phyloP scores from a whole-genome alignment of 1,139 yeast species.

The Saccharomyces hybrid region DNA sequence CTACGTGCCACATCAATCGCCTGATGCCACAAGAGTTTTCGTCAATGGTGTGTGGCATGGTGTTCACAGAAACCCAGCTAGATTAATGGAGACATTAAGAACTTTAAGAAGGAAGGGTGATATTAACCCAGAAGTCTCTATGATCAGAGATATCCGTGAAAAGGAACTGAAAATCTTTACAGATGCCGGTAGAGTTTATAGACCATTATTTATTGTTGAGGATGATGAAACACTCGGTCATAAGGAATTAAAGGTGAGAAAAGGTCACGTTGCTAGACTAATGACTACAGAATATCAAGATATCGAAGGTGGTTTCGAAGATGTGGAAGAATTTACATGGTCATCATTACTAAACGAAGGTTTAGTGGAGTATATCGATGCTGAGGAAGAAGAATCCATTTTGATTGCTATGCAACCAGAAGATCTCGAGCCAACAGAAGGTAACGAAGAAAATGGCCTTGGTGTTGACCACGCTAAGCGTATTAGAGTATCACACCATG shows the following conservation, averaged over 20 bases:
- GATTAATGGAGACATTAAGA: constrained; percentile 83
- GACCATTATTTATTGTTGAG: constrained; percentile 87
- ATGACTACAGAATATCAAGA: constrained; percentile 56
- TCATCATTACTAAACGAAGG: constrained; percentile 76
- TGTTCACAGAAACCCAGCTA: constrained; percentile 92
- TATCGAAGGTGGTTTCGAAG: constrained; percentile 48
- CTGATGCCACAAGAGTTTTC: constrained; percentile 88
- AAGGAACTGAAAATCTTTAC: constrained; percentile 92
- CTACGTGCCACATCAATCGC: constrained; percentile 86
- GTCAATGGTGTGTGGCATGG: constrained; percentile 99
- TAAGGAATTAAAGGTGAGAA: constrained; percentile 71
- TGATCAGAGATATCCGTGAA: constrained; percentile 93
- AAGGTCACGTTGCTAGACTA: constrained; percentile 71
- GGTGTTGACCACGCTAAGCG: constrained; percentile 57
- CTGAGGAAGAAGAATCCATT: constrained; percentile 95
- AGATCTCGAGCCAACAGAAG: constrained; percentile 68
- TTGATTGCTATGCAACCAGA: constrained; percentile 99
- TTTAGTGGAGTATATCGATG: constrained; percentile 88
- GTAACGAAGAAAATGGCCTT: constrained; percentile 42
- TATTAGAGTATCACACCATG: constrained; percentile 64
- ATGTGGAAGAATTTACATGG: constrained; percentile 67
- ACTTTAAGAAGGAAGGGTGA: constrained; percentile 92
- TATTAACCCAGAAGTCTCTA: constrained; percentile 91
- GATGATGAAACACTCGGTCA: constrained; percentile 70
- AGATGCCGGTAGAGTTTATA: constrained; percentile 96